Evolutionary conservation across 805 yeast species (phyloP), one percentile per base, ranked within the genome.

Genomic region (Saccharomycodes ludwigii): DNA sequence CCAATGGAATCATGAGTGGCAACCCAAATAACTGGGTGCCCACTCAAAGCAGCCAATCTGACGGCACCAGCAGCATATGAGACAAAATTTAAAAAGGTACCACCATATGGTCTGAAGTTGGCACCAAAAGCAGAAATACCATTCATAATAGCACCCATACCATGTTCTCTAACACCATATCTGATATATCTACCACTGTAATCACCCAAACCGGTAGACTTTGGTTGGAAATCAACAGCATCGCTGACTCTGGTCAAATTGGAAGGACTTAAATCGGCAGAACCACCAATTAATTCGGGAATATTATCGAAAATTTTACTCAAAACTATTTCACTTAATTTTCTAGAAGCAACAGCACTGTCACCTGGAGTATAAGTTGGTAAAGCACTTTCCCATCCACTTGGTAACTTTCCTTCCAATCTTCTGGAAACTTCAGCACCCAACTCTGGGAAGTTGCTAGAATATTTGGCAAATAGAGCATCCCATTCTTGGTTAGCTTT

Each of bases 91-190:
- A 88, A 71, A 85, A 88, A 88, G 54, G 98, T 88, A 64, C 95
- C 97, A 60, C 95, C 95, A 66, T 76, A 86, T 48, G 85, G 77
- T 61, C 76, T 80, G 71, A 68, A 74, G 66, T 82, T 83, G 42
- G 80, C 81, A 42, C 76, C 76, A 54, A 65, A 88, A 34, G 95
- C 96, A 38, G 91, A 70, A 48, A 88, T 80, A 78, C 98, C 98
- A 65, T 91, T 88, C 75, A 86, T 71, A 59, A 86, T 80, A 43
- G 96, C 95, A 66, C 95, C 95, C 96, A 88, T 85, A 61, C 83
- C 96, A 65, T 91, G 97, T 71, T 88, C 98, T 66, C 98, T 80
- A 44, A 88, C 95, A 76, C 98, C 98, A 60, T 78, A 88, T 67
- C 96, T 79, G 62, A 88, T 69, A 68, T 88, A 88, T 58, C 95